Evolutionary conservation across 2,329 filamentous ascomycete genomes (phyloP).

Genomic region (Diaporthe destruens): DNA sequence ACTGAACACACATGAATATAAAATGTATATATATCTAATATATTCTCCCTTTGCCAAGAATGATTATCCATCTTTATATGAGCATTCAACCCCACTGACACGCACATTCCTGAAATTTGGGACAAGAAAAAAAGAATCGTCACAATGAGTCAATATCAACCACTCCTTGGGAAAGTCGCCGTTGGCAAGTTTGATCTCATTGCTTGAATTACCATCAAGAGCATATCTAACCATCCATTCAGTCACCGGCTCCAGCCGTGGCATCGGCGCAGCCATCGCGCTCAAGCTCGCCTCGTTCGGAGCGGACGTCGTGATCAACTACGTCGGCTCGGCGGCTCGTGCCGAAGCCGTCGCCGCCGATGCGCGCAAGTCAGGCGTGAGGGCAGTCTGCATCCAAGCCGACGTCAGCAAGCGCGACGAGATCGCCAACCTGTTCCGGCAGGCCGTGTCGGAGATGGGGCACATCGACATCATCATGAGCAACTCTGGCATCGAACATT

Average conservation of each 20-base stretch:
- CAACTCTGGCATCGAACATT: constrained; percentile 46
- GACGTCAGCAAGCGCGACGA: constrained; percentile 47
- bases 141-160: constrained; percentile 17
- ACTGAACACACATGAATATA: not conserved
- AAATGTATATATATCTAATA: not conserved
- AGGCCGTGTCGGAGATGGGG: constrained; percentile 44
- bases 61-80: too few relatives aligned
- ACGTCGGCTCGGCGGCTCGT: constrained; percentile 3
- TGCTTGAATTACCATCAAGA: not conserved
- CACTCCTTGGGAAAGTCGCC: constrained; percentile 22
- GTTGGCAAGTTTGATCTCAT: constrained; percentile 13
- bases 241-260: constrained; percentile 36
- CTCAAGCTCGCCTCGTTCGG: constrained; percentile 27
- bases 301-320: constrained; percentile 30
- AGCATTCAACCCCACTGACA: too few relatives aligned
- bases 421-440: constrained; percentile 44
- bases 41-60: too few relatives aligned
- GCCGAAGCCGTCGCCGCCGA: constrained; percentile 37
- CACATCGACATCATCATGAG: constrained; percentile 48
- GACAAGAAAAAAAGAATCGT: not conserved
- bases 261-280: constrained; percentile 35
- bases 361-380: constrained; percentile 33
- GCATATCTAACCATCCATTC: not conserved
- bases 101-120: too few relatives aligned
- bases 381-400: constrained; percentile 43